Evolutionary conservation across 2,329 filamentous ascomycete species (phyloP).

Genomic region (Cercospora brassicicola): DNA sequence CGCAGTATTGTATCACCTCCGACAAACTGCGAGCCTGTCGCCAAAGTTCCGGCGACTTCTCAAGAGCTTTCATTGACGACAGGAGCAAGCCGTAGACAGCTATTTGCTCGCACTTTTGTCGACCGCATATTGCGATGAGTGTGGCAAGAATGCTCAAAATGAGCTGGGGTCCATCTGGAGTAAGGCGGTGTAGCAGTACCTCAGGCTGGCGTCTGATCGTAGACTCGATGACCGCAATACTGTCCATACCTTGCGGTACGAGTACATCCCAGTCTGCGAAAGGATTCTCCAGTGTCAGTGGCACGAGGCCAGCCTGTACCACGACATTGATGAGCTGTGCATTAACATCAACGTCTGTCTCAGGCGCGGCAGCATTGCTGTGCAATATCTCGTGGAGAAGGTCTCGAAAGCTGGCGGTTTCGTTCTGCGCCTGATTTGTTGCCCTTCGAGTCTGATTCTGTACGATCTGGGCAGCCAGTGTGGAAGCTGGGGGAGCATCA

Average conservation of each 20-base stretch:
- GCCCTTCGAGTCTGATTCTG: conserved; percentile 63
- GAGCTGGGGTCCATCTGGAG: conserved; percentile 49
- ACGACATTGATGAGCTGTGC: conserved; percentile 85
- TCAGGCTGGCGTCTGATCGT: conserved; percentile 73
- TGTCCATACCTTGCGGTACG: conserved; percentile 64
- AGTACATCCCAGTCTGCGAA: conserved; percentile 61
- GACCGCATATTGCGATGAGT: conserved; percentile 51
- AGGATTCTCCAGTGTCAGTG: conserved; percentile 65
- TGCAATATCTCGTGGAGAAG: conserved; percentile 65
- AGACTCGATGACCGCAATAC: conserved; percentile 73
- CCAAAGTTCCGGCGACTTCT: conserved; percentile 41
- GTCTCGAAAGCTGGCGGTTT: conserved; percentile 66
- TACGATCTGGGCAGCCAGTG: conserved; percentile 82
- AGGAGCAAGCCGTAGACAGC: conserved; percentile 44
- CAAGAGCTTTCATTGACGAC: conserved; percentile 41
- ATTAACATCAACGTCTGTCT: conserved; percentile 72
- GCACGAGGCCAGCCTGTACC: conserved; percentile 73
- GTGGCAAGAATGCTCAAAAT: conserved; percentile 57
- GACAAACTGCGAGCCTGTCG: conserved; percentile 38
- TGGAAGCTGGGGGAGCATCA: conserved; percentile 63
- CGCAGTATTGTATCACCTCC: conserved; percentile 43
- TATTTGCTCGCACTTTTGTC: conserved; percentile 44
- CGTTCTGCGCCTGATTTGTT: conserved; percentile 51
- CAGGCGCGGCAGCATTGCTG: conserved; percentile 50
- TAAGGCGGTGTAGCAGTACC: conserved; percentile 54